Base-by-base conservation (phyloP, 495 filamentous ascomycete species). In the Xylaria grammica region DNA sequence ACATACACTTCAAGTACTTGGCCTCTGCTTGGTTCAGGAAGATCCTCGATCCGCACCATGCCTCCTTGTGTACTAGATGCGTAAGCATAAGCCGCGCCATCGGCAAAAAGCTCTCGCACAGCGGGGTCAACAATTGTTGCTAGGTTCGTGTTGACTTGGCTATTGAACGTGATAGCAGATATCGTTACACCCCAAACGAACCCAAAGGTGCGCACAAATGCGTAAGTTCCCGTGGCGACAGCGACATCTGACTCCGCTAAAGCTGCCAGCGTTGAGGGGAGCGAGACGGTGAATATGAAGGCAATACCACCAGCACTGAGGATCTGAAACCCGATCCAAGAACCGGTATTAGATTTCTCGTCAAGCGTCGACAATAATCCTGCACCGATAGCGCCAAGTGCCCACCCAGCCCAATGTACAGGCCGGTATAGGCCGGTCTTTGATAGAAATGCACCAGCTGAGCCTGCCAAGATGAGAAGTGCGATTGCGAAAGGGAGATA, bases 151-250 rank as follows among this genome's bases (percentile, higher is more conserved):
- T 63, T 44, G 49, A 72, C 15, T 4, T 55, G 34, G 40, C 22
- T 55, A 26, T 69, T 72, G 60, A 69, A 72, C 20, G 63, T 52
- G 20, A 65, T 65, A 20, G 56, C 34, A 0, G 65, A 50, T 5
- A 69, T 64, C 1, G 69, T 54, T 1, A 75, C 69, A 1, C 76
- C 79, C 80, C 78, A 82, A 20, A 81, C 69, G 17, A 60, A 22
- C 0, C 80, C 81, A 34, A 81, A 78, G 42, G 46, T 68, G 2
- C 42, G 42, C 3, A 45, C 17, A 19, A 82, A 82, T 0, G 69
- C 44, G 26, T 52, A 65, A 3, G 63, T 65, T 22, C 44, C 55
- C 1, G 63, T 51, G 1, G 63, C 63, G n/a, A 36, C 27, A 4
- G 63, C 53, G 1, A 65, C 45, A 15, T 60, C 40, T 9, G 63